phyloP scores from a whole-genome alignment of 345 rosid species.

The Gossypium sturtianum region DNA sequence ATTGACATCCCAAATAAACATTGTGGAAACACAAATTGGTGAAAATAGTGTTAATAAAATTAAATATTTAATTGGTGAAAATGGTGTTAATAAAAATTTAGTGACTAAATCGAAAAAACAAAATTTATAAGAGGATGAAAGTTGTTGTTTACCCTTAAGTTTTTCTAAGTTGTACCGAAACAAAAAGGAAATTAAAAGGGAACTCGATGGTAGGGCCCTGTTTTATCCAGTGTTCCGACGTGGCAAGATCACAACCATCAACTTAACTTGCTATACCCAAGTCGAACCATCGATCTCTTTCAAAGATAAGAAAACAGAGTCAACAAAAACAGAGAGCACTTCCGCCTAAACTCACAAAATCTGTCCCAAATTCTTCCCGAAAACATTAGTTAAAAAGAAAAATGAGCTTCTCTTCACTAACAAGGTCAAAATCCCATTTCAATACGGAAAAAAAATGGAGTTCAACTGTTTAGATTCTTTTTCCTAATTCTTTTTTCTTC shows the following conservation, averaged over 20 bases:
- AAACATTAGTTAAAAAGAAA: background rate
- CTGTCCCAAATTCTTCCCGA: background rate
- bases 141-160: no score
- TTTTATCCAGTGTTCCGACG: background rate
- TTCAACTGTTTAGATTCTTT: background rate
- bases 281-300: background rate
- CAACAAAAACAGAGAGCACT: background rate
- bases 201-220: background rate
- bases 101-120: no score
- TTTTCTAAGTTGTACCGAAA: no score
- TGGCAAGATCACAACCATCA: background rate
- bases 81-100: no score
- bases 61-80: no score
- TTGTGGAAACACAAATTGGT: no score
- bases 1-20: no score
- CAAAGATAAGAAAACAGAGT: conserved; percentile 2
- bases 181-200: no score
- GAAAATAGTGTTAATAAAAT: no score
- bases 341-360: background rate
- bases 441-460: background rate
- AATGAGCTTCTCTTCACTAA: conserved; percentile 27
- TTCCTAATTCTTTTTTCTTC: background rate
- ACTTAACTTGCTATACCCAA: background rate
- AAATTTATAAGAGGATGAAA: no score
- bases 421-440: conserved; percentile 20